Conservation (phyloP, 2,329 filamentous ascomycete genomes). For the Cryphonectria nitschkei region DNA sequence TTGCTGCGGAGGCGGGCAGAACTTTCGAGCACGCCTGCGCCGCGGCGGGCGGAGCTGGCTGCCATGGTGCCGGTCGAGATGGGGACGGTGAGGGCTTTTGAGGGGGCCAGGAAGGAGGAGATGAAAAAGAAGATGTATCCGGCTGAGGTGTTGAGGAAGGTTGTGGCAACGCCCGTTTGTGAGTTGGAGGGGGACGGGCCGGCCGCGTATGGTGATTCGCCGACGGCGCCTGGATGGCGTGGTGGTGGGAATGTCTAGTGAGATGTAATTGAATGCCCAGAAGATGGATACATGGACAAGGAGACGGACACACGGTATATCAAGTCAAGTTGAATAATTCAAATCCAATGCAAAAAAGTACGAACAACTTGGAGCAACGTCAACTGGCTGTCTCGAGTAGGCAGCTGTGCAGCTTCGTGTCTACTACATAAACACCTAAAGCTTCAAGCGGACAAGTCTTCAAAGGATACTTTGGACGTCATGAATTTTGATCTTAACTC, state of each 20-base stretch:
- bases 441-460: not conserved
- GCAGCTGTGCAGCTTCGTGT: too few relatives aligned
- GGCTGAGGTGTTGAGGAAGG: not conserved
- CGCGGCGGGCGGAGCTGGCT: slow-evolving; percentile 3
- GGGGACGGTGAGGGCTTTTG: not conserved
- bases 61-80: not conserved
- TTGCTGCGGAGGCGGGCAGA: not conserved
- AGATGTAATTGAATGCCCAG: not conserved
- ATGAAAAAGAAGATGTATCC: not conserved
- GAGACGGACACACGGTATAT: not conserved
- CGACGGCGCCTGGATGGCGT: not conserved
- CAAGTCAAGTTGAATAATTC: not conserved
- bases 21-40: slow-evolving; percentile 1
- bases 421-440: too few relatives aligned
- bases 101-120: too few relatives aligned
- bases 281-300: not conserved
- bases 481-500: not conserved
- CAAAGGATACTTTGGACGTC: not conserved
- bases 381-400: too few relatives aligned
- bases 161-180: not conserved
- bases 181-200: not conserved
- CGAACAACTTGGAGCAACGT: too few relatives aligned
- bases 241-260: not conserved
- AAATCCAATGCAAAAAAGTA: not conserved
- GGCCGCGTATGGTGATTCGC: not conserved